Conservation (phyloP, 2,329 filamentous ascomycete genomes). For the Madurella fahalii region DNA sequence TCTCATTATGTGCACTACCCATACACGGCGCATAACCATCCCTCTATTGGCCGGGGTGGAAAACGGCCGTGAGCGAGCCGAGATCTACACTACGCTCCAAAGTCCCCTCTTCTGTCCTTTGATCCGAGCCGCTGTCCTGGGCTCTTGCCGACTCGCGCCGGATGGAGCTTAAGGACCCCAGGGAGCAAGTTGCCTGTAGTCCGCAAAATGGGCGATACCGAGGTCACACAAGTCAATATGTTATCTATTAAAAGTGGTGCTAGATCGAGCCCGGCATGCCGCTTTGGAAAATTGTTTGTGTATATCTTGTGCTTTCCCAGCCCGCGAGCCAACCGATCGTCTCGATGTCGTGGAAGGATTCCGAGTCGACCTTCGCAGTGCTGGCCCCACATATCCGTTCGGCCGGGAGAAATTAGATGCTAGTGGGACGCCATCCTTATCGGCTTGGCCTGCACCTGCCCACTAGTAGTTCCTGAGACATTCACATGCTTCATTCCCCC, state of each 20-base stretch:
- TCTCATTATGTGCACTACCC: too few relatives aligned
- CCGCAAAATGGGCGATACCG: too few relatives aligned
- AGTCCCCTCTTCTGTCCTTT: constrained; percentile 8
- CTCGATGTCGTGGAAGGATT: background rate
- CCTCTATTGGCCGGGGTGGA: too few relatives aligned
- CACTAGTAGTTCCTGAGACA: background rate
- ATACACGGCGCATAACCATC: too few relatives aligned
- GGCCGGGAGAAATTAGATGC: constrained; percentile 12
- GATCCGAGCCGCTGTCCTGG: constrained; percentile 15
- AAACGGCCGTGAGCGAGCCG: too few relatives aligned
- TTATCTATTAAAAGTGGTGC: background rate
- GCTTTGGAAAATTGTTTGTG: background rate
- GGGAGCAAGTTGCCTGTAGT: too few relatives aligned
- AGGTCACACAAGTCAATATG: too few relatives aligned
- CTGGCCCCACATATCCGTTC: constrained; percentile 19
- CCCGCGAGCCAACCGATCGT: background rate
- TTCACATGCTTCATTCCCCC: constrained; percentile 4
- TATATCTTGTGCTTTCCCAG: background rate
- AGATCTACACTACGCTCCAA: background rate
- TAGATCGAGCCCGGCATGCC: background rate
- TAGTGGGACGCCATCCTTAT: background rate
- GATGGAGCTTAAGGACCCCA: too few relatives aligned
- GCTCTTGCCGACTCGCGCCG: too few relatives aligned
- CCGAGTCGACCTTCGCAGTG: background rate
- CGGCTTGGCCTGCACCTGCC: constrained; percentile 1